Percentiles rank a stretch among this genome's conserved stretches.
Evolutionary conservation across 1,284 basidiomycete genomes (phyloP).

Genomic region (Binderoboletus segoi): DNA sequence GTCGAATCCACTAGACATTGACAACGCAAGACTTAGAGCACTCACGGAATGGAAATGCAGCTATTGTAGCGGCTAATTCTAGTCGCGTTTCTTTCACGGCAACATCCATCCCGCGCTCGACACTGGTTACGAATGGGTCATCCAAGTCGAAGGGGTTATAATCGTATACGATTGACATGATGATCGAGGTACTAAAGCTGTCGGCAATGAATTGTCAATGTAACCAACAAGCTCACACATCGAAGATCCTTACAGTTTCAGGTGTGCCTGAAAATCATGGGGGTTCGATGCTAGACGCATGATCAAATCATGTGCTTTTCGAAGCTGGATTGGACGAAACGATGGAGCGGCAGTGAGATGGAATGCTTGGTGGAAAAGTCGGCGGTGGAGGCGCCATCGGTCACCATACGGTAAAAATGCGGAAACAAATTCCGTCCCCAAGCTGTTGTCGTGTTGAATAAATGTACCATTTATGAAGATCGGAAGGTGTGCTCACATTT

Average conservation of each 20-base stretch:
- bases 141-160: slow-evolving; percentile 15
- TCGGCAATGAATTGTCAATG: not conserved
- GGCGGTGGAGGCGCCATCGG: slow-evolving; percentile 12
- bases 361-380: slow-evolving; percentile 18
- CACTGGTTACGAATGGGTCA: slow-evolving; percentile 20
- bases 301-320: slow-evolving; percentile 21
- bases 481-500: no score
- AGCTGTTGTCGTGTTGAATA: no score
- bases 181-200: slow-evolving; percentile 23
- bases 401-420: slow-evolving; percentile 2
- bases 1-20: not conserved
- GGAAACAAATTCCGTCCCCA: not conserved
- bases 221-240: not conserved
- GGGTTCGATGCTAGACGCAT: slow-evolving; percentile 5
- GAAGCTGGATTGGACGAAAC: slow-evolving; percentile 23
- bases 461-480: no score
- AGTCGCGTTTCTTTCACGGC: slow-evolving; percentile 18
- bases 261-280: slow-evolving; percentile 12
- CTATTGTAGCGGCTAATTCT: slow-evolving; percentile 20
- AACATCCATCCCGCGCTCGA: slow-evolving; percentile 14
- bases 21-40: not conserved
- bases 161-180: slow-evolving; percentile 29
- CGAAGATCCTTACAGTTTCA: slow-evolving; percentile 18
- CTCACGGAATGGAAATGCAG: slow-evolving; percentile 23
- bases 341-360: slow-evolving; percentile 14